Evolutionary conservation across 495 filamentous ascomycete genomes (phyloP).

Genomic region (Podospora pseudopauciseta): DNA sequence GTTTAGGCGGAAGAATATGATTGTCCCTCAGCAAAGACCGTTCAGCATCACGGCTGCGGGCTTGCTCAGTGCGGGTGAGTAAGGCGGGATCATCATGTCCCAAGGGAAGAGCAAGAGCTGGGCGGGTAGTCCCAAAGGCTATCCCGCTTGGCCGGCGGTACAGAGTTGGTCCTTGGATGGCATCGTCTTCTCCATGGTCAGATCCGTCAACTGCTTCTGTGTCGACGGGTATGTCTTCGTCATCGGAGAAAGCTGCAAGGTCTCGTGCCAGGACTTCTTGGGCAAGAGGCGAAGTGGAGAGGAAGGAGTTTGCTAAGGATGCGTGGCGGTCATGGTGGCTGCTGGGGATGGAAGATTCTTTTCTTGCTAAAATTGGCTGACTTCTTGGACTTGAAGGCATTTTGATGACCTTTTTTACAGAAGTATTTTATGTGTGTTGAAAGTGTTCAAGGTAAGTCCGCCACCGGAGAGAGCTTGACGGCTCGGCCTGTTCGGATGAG

Average conservation of each 20-base stretch:
- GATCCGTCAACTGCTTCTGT: slow-evolving; percentile 24
- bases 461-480: background rate
- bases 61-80: slow-evolving; percentile 59
- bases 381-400: slow-evolving; percentile 15
- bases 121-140: slow-evolving; percentile 56
- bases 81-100: slow-evolving; percentile 36
- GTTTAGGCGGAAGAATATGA: slow-evolving; percentile 64
- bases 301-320: slow-evolving; percentile 41
- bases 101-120: slow-evolving; percentile 27
- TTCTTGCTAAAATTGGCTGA: slow-evolving; percentile 18
- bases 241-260: slow-evolving; percentile 55
- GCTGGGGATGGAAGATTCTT: background rate
- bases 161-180: slow-evolving; percentile 56
- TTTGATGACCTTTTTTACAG: background rate
- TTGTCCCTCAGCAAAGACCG: slow-evolving; percentile 74
- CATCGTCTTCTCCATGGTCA: slow-evolving; percentile 34
- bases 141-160: slow-evolving; percentile 70
- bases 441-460: background rate
- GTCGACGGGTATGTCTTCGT: slow-evolving; percentile 46
- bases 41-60: slow-evolving; percentile 66
- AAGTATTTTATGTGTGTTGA: background rate
- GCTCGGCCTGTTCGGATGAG: background rate
- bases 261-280: slow-evolving; percentile 68
- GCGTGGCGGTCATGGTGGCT: slow-evolving; percentile 16
- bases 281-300: slow-evolving; percentile 59